A percentile compares a stretch with the other conserved stretches of the same genome.
Conservation (phyloP, 257 asterid species). For the Solanum microdontum region DNA sequence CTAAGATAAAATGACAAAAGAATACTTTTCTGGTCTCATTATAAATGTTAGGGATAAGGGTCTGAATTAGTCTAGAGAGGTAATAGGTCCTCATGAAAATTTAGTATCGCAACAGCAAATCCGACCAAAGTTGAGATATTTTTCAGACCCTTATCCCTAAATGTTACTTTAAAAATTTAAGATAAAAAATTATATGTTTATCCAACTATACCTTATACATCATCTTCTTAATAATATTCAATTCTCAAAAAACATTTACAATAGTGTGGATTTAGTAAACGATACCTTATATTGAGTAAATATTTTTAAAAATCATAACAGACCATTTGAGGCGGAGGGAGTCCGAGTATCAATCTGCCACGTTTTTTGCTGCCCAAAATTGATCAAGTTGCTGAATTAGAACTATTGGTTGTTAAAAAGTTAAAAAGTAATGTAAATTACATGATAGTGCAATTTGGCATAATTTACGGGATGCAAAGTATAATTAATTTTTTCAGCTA, state of each 20-base stretch:
- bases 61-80: no score
- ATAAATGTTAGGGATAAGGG: not conserved
- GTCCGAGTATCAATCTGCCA: not conserved
- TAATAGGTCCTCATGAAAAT: no score
- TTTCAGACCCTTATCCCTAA: no score
- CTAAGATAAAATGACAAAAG: not conserved
- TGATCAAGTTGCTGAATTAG: not conserved
- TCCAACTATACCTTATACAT: not conserved
- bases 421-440: no score
- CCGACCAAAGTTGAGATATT: rapidly evolving
- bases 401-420: no score
- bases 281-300: not conserved
- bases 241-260: no score
- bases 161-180: no score
- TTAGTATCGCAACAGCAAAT: no score
- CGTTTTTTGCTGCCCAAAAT: not conserved
- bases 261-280: no score
- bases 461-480: not conserved
- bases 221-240: not conserved
- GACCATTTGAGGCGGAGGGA: not conserved
- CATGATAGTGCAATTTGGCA: not conserved
- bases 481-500: not conserved
- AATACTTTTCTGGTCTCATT: not conserved
- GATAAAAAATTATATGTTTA: no score
- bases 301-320: not conserved